These are phyloP conservation scores for Bromus sterilis DNA, from an alignment of 176 grass and related monocot species.

Conservation along the genomic window DNA sequence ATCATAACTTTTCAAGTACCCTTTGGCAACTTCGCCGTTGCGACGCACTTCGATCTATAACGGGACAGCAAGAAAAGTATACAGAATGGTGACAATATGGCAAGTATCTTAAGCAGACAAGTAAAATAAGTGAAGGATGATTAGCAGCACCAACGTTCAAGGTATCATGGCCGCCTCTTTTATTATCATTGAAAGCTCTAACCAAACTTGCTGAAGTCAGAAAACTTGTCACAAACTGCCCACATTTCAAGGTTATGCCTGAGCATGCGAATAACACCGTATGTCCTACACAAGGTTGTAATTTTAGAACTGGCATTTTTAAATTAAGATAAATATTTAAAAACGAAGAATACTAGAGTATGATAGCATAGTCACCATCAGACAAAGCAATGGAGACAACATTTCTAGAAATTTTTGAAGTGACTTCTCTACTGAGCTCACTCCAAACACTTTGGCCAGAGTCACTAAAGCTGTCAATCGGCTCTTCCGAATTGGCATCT, in stretches of 20 bases:
- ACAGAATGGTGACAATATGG: not conserved
- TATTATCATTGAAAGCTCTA: not conserved
- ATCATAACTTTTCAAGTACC: not conserved
- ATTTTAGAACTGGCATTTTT: not conserved
- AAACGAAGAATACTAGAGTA: not conserved
- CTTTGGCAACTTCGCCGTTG: not conserved
- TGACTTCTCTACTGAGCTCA: not conserved
- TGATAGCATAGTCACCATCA: not conserved
- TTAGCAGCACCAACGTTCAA: conserved; percentile 3
- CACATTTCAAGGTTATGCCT: not conserved
- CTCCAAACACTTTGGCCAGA: not conserved
- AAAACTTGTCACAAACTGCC: not conserved
- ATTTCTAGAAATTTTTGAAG: not conserved
- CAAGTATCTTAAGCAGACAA: not conserved
- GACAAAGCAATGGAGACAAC: not conserved
- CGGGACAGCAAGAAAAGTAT: not conserved
- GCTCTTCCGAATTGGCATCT: not conserved
- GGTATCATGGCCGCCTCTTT: not conserved
- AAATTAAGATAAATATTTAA: not conserved
- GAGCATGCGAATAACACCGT: conserved; percentile 8
- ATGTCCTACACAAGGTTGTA: not conserved
- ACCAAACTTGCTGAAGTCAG: conserved; percentile 18
- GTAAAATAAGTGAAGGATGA: not conserved
- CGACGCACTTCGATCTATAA: conserved; percentile 12
- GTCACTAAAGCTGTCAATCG: not conserved